Base-by-base conservation (phyloP, 2,329 filamentous ascomycete genomes). In the Juglanconis oblonga region DNA sequence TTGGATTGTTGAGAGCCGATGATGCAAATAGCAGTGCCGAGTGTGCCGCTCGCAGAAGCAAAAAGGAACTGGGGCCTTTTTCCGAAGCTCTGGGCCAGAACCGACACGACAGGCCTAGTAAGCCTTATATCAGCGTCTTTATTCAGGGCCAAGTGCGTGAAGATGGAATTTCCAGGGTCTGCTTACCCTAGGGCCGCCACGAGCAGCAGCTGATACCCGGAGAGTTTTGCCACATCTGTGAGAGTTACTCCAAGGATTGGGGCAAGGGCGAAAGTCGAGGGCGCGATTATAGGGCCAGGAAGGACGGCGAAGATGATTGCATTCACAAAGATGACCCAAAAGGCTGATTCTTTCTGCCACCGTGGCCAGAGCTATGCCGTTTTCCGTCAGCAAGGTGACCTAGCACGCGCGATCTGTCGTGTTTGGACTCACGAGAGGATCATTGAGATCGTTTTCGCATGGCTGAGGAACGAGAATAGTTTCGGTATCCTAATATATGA, bases 31-130 rank as follows among this genome's bases (percentile, higher is more conserved):
- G 59, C 48, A 7, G 65, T 67, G 14, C 70, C 70, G 14, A 73
- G 61, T 0, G 69, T 67, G 36, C 70, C 71, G 10, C 67, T 66
- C 3, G 66, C 31, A 24, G 64, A 61, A 2, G 71, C 70, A 58
- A 73, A 69, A 35, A 73, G 67, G 55, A 72, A 73, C 50, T 72
- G 69, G 0, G 71, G 71, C 0, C 71, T 67, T 52, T 73, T 73
- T 2, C 71, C 71, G 52, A 71, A 73, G 51, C 73, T 73, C 40
- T 71, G 68, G 2, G 70, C 71, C 14, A 72, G 64, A 1, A 72
- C 68, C 8, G 70, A 73, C 8, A 73, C 71, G 6, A 72, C 4
- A 5, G 60, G 60, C 13, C 60, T 62, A 14, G 5, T 2, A 10
- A 2, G 33, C 8, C 64, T 67, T 10, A 40, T 44, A 31, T 10